Evolutionary conservation across 768 basidiomycete species (phyloP), one percentile per base, ranked within the genome.

Genomic region (Agaricus subrufescens): DNA sequence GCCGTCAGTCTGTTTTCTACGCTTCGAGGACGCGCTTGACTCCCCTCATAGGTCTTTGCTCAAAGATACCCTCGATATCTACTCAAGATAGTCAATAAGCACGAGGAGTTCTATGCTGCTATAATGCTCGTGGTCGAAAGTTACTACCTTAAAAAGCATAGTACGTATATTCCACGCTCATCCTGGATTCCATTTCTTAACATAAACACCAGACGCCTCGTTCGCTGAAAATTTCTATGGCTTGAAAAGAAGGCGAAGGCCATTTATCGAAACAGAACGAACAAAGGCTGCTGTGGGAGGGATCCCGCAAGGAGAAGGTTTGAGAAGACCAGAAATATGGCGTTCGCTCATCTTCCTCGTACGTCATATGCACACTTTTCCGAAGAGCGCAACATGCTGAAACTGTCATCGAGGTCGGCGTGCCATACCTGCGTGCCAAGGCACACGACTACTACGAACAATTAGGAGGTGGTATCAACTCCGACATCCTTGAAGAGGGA

Each of bases 151-250:
- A 82, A 81, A 59, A 89, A 85, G 66, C 85, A 95, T 64, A 84
- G 95, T 94, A 15, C 43, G n/a, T 45, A 11, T 11, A 31, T 43
- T 19, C 40, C n/a, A 23, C 43, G 4, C 26, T 8, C n/a, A 19
- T n/a, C 38, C 4, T 9, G 6, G n/a, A 19, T 25, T 29, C 12
- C 23, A 37, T 50, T 42, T 38, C 51, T 53, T 44, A 14, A 27
- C 11, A 4, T 9, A 31, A 1, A 11, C 11, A 11, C 7, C 63
- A 97, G 96, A 87, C 70, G 91, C 95, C 23, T 94, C 93, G 1
- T 95, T 98, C 65, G 80, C 96, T 4, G 96, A 98, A 70, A 90
- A 96, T 64, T 98, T 99, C 67, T 98, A 98, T 70, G 92, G 92
- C 0, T 71, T 99, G 46, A 94, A 94, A 66, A 74, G 94, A 43